Base-by-base conservation (phyloP, 2,329 filamentous ascomycete genomes). In the Lecanosticta acicola region DNA sequence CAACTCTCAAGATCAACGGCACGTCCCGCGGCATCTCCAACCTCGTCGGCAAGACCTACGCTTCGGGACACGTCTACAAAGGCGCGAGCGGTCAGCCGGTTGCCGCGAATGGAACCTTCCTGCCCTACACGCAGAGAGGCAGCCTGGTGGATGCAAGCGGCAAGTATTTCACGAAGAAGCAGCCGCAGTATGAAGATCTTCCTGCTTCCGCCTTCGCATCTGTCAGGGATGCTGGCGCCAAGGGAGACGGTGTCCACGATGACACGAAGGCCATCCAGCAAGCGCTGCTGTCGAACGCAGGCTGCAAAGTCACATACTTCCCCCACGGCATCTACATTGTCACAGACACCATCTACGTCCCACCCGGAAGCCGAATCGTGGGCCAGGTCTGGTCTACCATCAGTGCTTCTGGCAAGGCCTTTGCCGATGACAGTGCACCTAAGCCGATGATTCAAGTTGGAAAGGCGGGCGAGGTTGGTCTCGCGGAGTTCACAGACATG, bases 311-410 rank as follows among this genome's bases (percentile, higher is more conserved):
- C 39, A 52, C 67, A 2, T 74, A 65, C 53, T 68, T 74, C 50
- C 70, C 70, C 2, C 63, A 68, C 3, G 73, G 70, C 7, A 56
- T 63, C n/a, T 72, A 77, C 55, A 61, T 70, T 20, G 67, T 77
- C 14, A 70, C 65, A 0, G 59, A 64, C 9, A 77, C 74, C 0
- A 59, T 77, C 16, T 66, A 68, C 29, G 56, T 77, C 29, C 75
- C 74, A 1, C 61, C 69, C 2, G 70, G 73, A 3, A 74, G 72
- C 3, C 67, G 70, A 1, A 71, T 82, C 29, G 69, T 79, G 4
- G 79, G 79, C 19, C 75, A 81, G 59, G 71, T 71, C 4, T 77
- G 75, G 68, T 70, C 76, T 68, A 8, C 73, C 76, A 57, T 71
- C 66, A 56, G 46, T n/a, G 77, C 67, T 2, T 63, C 61, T 3